Evolutionary conservation across 2,329 filamentous ascomycete genomes (phyloP).

Genomic region (Diaporthe longicolla): DNA sequence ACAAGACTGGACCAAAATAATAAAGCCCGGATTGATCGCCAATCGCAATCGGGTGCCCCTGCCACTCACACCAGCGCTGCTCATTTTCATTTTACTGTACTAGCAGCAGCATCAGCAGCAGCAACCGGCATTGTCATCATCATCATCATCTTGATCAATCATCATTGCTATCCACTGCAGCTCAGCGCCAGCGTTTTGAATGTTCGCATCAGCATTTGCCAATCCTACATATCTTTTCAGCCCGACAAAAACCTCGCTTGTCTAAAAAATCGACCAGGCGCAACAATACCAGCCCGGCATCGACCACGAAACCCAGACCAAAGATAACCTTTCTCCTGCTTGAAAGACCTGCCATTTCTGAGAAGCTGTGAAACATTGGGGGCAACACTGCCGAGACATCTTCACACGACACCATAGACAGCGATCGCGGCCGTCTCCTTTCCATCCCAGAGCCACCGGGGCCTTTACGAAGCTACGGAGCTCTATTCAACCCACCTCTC

Average conservation of each 20-base stretch:
- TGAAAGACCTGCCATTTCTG: not conserved
- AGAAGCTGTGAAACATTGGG: slow-evolving; percentile 9
- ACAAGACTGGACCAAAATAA: slow-evolving; percentile 11
- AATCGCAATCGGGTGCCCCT: slow-evolving; percentile 25
- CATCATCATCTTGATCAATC: slow-evolving; percentile 6
- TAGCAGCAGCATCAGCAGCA: not conserved
- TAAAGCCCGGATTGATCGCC: slow-evolving; percentile 35
- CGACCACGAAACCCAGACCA: slow-evolving; percentile 1
- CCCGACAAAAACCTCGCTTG: not conserved
- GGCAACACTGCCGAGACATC: slow-evolving; percentile 18
- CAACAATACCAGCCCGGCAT: not conserved
- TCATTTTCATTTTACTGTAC: slow-evolving; percentile 1
- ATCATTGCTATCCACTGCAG: slow-evolving; percentile 11
- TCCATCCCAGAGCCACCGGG: not conserved
- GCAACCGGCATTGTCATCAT: not conserved
- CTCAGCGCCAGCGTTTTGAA: slow-evolving; percentile 29
- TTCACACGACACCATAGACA: slow-evolving; percentile 13
- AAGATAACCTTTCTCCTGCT: slow-evolving; percentile 6
- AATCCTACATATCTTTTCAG: not conserved
- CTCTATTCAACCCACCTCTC: not conserved
- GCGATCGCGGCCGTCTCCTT: not conserved
- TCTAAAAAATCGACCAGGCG: not conserved
- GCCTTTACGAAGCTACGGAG: slow-evolving; percentile 11
- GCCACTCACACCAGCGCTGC: slow-evolving; percentile 18
- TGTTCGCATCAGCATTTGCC: slow-evolving; percentile 30